These are phyloP conservation scores for Chloris gayana DNA, from an alignment of 176 grass and related monocot genomes.

Conservation along the genomic window DNA sequence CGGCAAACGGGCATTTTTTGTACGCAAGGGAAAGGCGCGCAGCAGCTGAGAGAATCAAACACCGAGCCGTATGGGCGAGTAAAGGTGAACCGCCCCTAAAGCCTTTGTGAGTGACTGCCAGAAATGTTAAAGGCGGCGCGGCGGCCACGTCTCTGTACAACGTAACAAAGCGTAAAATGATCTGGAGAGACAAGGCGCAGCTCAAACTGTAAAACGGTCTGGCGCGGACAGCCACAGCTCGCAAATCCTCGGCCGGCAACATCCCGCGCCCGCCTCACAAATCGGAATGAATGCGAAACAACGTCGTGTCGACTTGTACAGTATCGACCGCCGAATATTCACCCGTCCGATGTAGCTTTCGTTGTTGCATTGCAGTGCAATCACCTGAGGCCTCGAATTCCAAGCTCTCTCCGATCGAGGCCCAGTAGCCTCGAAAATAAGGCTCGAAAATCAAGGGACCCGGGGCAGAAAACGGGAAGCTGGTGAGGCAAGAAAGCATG, in stretches of 20 bases:
- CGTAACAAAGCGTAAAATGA: neutral
- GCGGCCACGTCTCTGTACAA: neutral
- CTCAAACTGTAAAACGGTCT: neutral
- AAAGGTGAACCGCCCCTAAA: no score
- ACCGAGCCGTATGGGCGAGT: no score
- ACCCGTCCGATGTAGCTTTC: neutral
- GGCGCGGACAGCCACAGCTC: neutral
- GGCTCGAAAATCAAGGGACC: no score
- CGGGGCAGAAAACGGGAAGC: neutral
- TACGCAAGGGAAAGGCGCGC: no score
- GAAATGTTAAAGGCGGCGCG: no score
- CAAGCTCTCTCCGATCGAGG: no score
- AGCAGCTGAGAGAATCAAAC: no score
- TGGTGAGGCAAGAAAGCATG: neutral
- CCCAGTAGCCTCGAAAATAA: neutral
- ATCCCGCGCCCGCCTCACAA: neutral
- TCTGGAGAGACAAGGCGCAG: neutral
- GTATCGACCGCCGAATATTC: slow-evolving; percentile 37
- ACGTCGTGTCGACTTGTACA: neutral
- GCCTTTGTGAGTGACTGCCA: no score
- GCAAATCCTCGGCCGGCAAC: neutral
- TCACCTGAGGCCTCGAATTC: neutral
- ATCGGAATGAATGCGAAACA: neutral
- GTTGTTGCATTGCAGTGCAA: neutral
- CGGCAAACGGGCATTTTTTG: no score